Evolutionary conservation across 1,139 yeast species (phyloP), one percentile per base, ranked within the genome.

Genomic region (Diutina siamensis): DNA sequence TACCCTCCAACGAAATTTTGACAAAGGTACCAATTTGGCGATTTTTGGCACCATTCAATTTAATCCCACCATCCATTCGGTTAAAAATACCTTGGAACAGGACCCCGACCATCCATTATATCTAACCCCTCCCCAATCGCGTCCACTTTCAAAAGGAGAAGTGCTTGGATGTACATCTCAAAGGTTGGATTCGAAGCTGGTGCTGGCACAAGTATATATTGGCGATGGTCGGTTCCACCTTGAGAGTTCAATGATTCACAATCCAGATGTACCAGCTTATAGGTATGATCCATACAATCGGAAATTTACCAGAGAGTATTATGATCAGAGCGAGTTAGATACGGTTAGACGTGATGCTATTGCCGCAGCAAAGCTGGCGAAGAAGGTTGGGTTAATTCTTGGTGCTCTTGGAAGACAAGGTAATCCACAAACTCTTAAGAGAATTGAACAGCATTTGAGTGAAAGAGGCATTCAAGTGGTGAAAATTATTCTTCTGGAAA

Each of bases 361-460:
- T 8, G 61, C 61, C 2, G 55, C 61, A 1, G 76, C 75, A 0
- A 86, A 87, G 1, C 57, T 58, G 9, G 89, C 88, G 0, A 71
- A 73, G 48, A 83, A 79, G 41, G 76, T 89, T 27, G 99, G 97
- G 0, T 67, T 92, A 17, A 84, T 92, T 27, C 64, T 94, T 20
- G 99, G 99, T n/a, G 94, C 97, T 0, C 67, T 92, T 46, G 99
- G 99, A 3, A 76, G 99, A 55, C 99, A 92, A 63, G 99, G 99
- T 5, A 88, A 83, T 57, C 76, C 92, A 4, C 67, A 74, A 22
- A 89, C 98, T 0, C 72, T 87, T 44, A 73, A 73, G 28, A 75
- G 76, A 54, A 59, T 89, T 40, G 87, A 88, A 60, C 56, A 59
- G 5, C 68, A 70, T 48, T 67, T 87, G 45, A 54, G 55, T 1